Base-by-base conservation (phyloP, 495 filamentous ascomycete species). In the Aspergillus diversus region DNA sequence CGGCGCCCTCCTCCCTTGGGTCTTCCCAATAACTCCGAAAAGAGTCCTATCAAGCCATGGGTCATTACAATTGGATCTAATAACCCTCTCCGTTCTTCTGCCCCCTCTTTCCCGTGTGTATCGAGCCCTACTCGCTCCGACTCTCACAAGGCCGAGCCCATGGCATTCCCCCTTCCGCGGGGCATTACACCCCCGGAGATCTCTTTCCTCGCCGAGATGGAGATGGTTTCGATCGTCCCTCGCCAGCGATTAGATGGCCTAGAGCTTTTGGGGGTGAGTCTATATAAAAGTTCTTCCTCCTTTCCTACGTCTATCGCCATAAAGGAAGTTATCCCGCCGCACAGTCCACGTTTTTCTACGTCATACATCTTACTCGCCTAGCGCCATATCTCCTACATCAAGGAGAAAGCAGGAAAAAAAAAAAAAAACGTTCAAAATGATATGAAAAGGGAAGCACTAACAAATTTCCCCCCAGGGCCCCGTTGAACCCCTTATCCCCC, bases 191-290 rank as follows among this genome's bases (percentile, higher is more conserved):
- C 94, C 60, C 79, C 89, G 65, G 95, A 99, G 79, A 89, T 97
- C 48, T 91, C 92, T 69, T 99, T 98, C 75, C 84, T 97, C 50
- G 96, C 93, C 75, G 95, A 99, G 78, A 97, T 97, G 91, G 92
- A 97, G 76, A 84, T 89, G 69, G 90, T 99, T 50, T 97, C 93
- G 2, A 85, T 99, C 11, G 85, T 98, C 46, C 95, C 95, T 57
- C 92, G 95, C 34, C 93, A 97, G 73, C 86, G 90, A 58, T 86
- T 98, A 51, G 93, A 97, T 64, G 87, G 86, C 55, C 88, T 97
- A 47, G 80, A 90, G 64, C 82, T 99, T 55, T 86, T 99, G 49
- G 86, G 88, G 60, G 94, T 99, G 79, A 80, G 88, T 85, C n/a
- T 50, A 17, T 51, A 35, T 53, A 16, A 34, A 34, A 21, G 31